A percentile compares a stretch with the other conserved stretches of the same genome.
Conservation (phyloP, 2,329 filamentous ascomycete species). For the Xylaria hypoxylon region DNA sequence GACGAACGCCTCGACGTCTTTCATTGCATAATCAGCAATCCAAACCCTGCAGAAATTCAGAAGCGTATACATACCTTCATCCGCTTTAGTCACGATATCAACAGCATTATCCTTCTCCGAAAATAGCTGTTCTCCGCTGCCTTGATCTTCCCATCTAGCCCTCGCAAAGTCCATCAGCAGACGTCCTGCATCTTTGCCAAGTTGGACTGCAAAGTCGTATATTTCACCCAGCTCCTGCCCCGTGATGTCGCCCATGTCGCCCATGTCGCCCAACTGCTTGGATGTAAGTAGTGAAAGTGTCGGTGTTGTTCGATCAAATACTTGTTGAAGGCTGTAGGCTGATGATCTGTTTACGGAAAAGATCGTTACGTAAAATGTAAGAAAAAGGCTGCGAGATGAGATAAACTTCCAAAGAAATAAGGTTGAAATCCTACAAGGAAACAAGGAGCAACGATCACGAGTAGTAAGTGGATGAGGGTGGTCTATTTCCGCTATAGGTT, state of each 20-base stretch:
- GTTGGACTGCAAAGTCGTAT: slow-evolving; percentile 76
- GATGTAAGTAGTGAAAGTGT: background rate
- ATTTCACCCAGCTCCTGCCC: slow-evolving; percentile 70
- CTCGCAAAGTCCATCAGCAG: slow-evolving; percentile 74
- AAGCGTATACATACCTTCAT: slow-evolving; percentile 67
- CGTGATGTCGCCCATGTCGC: slow-evolving; percentile 44
- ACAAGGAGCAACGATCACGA: slow-evolving; percentile 1
- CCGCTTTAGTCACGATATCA: slow-evolving; percentile 81
- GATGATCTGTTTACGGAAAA: background rate
- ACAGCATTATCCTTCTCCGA: slow-evolving; percentile 80
- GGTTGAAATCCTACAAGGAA: background rate
- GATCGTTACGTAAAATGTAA: background rate
- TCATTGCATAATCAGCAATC: slow-evolving; percentile 2
- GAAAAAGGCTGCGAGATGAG: background rate
- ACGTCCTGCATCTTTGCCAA: slow-evolving; percentile 76
- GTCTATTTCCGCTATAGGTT: slow-evolving; percentile 27
- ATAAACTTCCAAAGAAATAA: background rate
- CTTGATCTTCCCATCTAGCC: slow-evolving; percentile 60
- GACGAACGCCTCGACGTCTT: slow-evolving; percentile 79
- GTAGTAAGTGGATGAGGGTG: background rate
- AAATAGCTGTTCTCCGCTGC: slow-evolving; percentile 53
- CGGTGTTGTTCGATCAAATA: background rate
- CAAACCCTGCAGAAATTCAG: background rate
- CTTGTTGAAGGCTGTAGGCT: background rate
- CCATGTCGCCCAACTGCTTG: background rate